Evolutionary conservation across 1,284 basidiomycete species (phyloP).

Genomic region (Schizopora paradoxa): DNA sequence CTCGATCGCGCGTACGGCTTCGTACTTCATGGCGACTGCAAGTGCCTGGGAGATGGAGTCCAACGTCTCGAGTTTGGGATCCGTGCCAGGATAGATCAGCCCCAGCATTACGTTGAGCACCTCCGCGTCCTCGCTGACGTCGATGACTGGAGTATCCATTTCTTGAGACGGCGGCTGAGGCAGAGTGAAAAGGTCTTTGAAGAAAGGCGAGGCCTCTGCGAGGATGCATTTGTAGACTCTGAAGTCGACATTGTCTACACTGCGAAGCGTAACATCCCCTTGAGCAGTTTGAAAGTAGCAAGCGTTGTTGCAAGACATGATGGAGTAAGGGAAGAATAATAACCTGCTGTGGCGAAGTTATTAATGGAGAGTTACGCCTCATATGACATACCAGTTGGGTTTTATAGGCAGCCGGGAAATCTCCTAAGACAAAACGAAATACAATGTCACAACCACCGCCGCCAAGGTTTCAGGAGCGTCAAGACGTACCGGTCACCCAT

Average conservation of each 20-base stretch:
- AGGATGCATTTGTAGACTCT: conserved; percentile 59
- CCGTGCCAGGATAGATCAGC: conserved; percentile 39
- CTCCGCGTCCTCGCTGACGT: conserved; percentile 45
- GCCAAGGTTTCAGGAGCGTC: no score
- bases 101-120: conserved; percentile 46
- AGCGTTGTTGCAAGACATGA: no score
- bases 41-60: conserved; percentile 51
- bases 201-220: conserved; percentile 58
- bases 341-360: no score
- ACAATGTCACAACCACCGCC: no score
- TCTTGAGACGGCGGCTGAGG: conserved; percentile 41
- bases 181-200: conserved; percentile 60
- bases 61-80: conserved; percentile 36
- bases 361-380: no score
- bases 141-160: conserved; percentile 39
- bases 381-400: no score
- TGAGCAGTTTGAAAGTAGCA: no score
- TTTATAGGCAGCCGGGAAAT: no score
- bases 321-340: no score
- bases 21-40: conserved; percentile 57
- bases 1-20: conserved; percentile 42
- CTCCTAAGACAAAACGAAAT: no score
- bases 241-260: conserved; percentile 42
- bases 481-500: no score
- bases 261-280: conserved; percentile 22